These are phyloP conservation scores for Backusella sp. DNA, from an alignment of 192 early-diverging fungal species.

Conservation along the genomic window DNA sequence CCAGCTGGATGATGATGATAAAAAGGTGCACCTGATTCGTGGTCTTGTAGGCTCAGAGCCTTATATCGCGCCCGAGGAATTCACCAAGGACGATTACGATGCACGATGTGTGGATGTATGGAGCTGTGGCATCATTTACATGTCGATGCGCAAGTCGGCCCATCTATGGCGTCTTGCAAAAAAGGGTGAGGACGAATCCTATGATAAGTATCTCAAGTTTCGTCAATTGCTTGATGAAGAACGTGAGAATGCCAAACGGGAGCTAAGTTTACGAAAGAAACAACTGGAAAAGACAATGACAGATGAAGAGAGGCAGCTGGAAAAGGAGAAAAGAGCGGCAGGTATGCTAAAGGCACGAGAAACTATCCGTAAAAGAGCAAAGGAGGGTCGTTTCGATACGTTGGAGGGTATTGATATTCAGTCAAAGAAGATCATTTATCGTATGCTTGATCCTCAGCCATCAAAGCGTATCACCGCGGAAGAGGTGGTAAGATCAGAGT, in stretches of 20 bases:
- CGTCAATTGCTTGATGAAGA: slow-evolving; percentile 29
- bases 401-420: slow-evolving; percentile 35
- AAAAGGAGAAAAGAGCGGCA: slow-evolving; percentile 11
- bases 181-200: slow-evolving; percentile 28
- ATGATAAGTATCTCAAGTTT: slow-evolving; percentile 32
- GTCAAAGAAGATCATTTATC: slow-evolving; percentile 35
- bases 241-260: slow-evolving; percentile 20
- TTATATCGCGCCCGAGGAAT: slow-evolving; percentile 83
- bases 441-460: slow-evolving; percentile 33
- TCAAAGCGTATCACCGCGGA: slow-evolving; percentile 18
- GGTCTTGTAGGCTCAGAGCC: slow-evolving; percentile 79
- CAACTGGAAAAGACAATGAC: not conserved
- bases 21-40: slow-evolving; percentile 71
- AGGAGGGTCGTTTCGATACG: slow-evolving; percentile 32
- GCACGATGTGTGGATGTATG: slow-evolving; percentile 14
- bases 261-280: slow-evolving; percentile 11
- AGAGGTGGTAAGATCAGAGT: slow-evolving; percentile 23
- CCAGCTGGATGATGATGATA: slow-evolving; percentile 61
- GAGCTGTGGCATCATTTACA: slow-evolving; percentile 35
- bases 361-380: slow-evolving; percentile 22
- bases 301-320: slow-evolving; percentile 4
- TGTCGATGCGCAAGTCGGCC: slow-evolving; percentile 35
- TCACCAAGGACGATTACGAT: slow-evolving; percentile 46
- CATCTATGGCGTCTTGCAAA: slow-evolving; percentile 36
- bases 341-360: slow-evolving; percentile 29